Evolutionary conservation across 257 asterid species (phyloP).

Genomic region (Solanum tacnaense): DNA sequence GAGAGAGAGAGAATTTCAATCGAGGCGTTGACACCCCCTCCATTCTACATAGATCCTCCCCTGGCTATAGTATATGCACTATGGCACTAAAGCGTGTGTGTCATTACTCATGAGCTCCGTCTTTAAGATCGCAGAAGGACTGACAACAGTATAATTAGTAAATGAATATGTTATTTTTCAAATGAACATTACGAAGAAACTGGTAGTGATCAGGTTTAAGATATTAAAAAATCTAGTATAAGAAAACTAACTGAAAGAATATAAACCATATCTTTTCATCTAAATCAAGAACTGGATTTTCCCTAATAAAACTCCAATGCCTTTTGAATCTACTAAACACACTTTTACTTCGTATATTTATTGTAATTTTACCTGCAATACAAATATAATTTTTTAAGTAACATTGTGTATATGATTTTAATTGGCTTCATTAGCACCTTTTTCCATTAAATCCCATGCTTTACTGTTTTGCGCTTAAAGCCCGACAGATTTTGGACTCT

Average conservation of each 20-base stretch:
- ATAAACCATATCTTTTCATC: background rate
- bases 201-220: background rate
- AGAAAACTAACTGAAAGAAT: background rate
- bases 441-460: background rate
- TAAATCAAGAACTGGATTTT: background rate
- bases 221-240: background rate
- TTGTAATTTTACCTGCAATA: background rate
- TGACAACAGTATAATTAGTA: background rate
- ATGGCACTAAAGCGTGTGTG: background rate
- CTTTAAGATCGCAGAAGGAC: background rate
- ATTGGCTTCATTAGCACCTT: background rate
- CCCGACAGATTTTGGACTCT: background rate
- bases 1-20: background rate
- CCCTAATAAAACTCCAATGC: background rate
- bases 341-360: background rate
- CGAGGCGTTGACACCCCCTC: background rate
- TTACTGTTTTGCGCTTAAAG: background rate
- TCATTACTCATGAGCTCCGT: background rate
- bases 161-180: background rate
- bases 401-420: background rate
- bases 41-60: background rate
- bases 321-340: background rate
- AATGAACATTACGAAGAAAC: background rate
- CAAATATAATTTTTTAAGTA: background rate
- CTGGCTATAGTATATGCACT: background rate